phyloP scores from a whole-genome alignment of 108 stramenopile genomes.

The Pelagomonas calceolata region DNA sequence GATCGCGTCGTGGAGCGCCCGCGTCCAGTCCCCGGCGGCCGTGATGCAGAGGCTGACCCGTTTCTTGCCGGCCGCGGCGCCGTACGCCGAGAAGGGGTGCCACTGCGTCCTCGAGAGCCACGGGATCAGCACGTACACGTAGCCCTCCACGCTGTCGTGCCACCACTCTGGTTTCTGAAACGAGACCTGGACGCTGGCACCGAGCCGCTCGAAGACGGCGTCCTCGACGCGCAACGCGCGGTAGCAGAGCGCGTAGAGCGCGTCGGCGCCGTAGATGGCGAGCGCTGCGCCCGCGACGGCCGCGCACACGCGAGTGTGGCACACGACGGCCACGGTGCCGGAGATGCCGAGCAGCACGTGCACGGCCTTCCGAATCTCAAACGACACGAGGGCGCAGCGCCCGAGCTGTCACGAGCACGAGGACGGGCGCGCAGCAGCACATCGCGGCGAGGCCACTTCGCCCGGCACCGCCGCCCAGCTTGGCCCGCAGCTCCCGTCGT shows the following conservation, averaged over 20 bases:
- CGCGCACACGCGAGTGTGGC: neutral
- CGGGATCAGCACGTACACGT: slow-evolving; percentile 19
- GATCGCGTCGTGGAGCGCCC: neutral
- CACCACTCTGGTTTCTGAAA: neutral
- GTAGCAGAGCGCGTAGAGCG: no score
- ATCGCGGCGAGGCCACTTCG: no score
- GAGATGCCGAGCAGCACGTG: neutral
- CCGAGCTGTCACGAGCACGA: slow-evolving; percentile 22
- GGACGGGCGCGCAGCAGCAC: slow-evolving; percentile 7
- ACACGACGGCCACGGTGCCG: neutral
- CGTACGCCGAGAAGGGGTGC: slow-evolving; percentile 17
- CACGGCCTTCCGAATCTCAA: slow-evolving; percentile 22
- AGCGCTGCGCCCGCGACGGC: neutral
- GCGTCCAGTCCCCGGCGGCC: slow-evolving; percentile 12
- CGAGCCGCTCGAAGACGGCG: neutral
- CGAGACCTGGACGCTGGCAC: neutral
- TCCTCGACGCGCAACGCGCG: no score
- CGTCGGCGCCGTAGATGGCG: neutral
- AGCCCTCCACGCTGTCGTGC: neutral
- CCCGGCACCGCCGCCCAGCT: no score
- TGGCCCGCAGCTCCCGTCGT: slow-evolving; percentile 14
- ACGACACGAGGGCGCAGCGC: slow-evolving; percentile 11
- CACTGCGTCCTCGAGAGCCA: slow-evolving; percentile 14
- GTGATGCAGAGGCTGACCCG: slow-evolving; percentile 12
- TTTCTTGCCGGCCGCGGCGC: no score